Base-by-base conservation (phyloP, 2,329 filamentous ascomycete species). In the Juglanconis sp. region DNA sequence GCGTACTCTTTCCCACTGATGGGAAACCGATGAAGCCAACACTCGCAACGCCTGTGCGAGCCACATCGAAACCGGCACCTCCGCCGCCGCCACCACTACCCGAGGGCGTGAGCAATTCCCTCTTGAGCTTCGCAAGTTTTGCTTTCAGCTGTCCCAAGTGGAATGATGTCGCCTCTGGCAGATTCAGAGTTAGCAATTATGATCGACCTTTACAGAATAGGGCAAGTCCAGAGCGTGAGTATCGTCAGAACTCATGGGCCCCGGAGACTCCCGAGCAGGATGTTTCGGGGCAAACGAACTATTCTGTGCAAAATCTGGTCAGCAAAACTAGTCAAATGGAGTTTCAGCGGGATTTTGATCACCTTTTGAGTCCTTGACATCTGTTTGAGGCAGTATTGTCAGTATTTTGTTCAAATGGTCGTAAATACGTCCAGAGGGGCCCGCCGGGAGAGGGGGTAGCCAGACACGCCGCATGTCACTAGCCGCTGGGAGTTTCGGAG, bases 21-120 rank as follows among this genome's bases (percentile, higher is more conserved):
- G 95, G 95, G 71, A 99, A 99, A 36, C 95, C 95, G 72, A 98
- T 97, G 78, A 98, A 98, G 48, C 94, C 94, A 70, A 99, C 87
- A 81, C 91, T 96, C 66, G 95, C 95, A 65, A 98, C 95, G 81
- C 95, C 95, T 55, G 95, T 99, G 75, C 95, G 89, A 64, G 95
- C 95, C 66, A 99, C 95, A 80, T 99, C 95, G 81, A 99, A 99
- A 61, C 95, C 95, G 63, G 89, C 80, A 73, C 90, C 91, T 65
- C 87, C 92, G 60, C 90, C 93, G 59, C 94, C 93, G 60, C 93
- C 92, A 53, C 93, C 90, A 53, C 91, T 83, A 46, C 87, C 83
- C 24, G 83, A 81, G 7, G 95, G 95, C 47, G 91, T 96, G 67
- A 99, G 83, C 53, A 99, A 87, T 77, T 99, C 95, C 73, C 92